Percentiles rank a stretch among this genome's conserved stretches.
Evolutionary conservation across 225 moss, liverwort and hornwort genomes (phyloP).

Genomic region (Pseudisothecium myosuroides): DNA sequence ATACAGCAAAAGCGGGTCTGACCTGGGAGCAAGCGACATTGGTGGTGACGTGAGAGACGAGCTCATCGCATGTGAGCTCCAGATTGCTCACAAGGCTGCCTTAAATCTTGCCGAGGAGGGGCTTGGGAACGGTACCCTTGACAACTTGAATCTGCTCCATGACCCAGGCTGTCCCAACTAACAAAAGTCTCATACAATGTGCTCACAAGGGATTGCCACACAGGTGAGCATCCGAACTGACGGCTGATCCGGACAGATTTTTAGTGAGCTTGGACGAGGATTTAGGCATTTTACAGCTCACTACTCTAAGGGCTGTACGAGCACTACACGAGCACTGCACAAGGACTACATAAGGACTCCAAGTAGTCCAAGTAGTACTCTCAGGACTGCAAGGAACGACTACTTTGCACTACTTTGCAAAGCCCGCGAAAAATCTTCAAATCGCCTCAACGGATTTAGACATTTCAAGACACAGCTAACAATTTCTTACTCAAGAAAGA

Average conservation of each 20-base stretch:
- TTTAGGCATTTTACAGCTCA: not conserved
- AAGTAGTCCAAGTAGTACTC: not conserved
- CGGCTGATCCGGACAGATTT: not conserved
- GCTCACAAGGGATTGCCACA: not conserved
- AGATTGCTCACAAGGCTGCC: not conserved
- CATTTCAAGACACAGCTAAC: not conserved
- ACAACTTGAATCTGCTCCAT: not conserved
- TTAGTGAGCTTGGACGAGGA: not conserved
- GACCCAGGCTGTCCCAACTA: not conserved
- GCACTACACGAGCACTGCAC: rapidly evolving
- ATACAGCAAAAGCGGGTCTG: not conserved
- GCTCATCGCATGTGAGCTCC: not conserved
- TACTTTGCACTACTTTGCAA: not conserved
- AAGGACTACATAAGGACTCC: not conserved
- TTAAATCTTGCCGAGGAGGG: not conserved
- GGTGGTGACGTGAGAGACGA: not conserved
- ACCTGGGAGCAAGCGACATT: not conserved
- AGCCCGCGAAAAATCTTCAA: not conserved
- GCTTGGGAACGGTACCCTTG: not conserved
- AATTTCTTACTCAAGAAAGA: not conserved
- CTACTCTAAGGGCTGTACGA: not conserved
- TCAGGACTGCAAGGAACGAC: not conserved
- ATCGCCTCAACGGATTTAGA: not conserved
- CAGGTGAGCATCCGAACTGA: not conserved
- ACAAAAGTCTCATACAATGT: not conserved